phyloP scores from a whole-genome alignment of 2,329 filamentous ascomycete genomes.

The Tolypocladium ophioglossoides region DNA sequence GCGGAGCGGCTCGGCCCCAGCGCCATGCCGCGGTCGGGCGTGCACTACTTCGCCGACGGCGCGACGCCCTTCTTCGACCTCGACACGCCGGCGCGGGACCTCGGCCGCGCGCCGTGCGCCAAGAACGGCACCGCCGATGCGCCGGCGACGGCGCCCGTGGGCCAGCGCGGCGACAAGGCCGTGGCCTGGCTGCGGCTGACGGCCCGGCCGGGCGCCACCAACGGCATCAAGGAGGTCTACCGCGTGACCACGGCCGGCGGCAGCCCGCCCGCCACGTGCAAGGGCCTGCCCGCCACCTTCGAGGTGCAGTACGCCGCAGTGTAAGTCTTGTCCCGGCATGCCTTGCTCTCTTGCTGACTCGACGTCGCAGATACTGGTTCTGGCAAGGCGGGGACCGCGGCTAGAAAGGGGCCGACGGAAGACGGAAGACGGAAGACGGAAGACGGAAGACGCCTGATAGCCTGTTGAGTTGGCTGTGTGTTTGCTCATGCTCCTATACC shows the following conservation, averaged over 20 bases:
- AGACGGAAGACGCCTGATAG: too few relatives aligned
- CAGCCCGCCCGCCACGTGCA: slow-evolving; percentile 61
- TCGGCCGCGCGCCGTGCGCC: slow-evolving; percentile 51
- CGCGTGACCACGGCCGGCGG: slow-evolving; percentile 78
- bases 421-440: too few relatives aligned
- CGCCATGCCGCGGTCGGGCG: slow-evolving; percentile 56
- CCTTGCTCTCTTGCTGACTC: not conserved
- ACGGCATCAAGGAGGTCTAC: slow-evolving; percentile 65
- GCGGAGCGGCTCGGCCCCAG: slow-evolving; percentile 39
- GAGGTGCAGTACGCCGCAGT: slow-evolving; percentile 72
- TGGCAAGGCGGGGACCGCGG: slow-evolving; percentile 8
- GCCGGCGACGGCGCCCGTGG: slow-evolving; percentile 48
- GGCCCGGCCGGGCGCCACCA: slow-evolving; percentile 40
- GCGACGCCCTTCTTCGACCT: slow-evolving; percentile 76
- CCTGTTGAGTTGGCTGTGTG: not conserved
- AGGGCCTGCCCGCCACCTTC: slow-evolving; percentile 52
- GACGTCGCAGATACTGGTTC: slow-evolving; percentile 27
- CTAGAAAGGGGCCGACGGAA: not conserved
- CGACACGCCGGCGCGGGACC: slow-evolving; percentile 38
- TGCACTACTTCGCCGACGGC: slow-evolving; percentile 68
- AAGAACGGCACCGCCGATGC: slow-evolving; percentile 54
- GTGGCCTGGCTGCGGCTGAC: slow-evolving; percentile 74
- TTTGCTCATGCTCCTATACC: not conserved
- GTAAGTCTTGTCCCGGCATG: slow-evolving; percentile 44
- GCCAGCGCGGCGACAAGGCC: slow-evolving; percentile 53